Evolutionary conservation across 371 early-diverging fungal genomes (phyloP).

Genomic region (Circinella minor): DNA sequence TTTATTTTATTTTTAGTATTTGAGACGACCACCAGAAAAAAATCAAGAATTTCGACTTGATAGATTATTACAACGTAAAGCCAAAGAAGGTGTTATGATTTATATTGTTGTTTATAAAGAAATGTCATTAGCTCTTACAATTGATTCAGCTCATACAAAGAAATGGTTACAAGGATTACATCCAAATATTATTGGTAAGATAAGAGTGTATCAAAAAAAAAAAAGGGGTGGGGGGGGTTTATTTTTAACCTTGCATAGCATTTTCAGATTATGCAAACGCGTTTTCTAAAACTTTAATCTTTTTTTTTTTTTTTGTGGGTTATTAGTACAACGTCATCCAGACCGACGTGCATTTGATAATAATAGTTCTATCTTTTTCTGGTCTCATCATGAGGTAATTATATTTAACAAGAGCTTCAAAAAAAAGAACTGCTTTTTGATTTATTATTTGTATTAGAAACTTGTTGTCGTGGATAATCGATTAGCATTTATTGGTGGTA

Average conservation of each 20-base stretch:
- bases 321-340: slow-evolving; percentile 81
- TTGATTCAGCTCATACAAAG: slow-evolving; percentile 86
- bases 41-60: slow-evolving; percentile 86
- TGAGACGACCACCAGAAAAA: slow-evolving; percentile 77
- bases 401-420: no score
- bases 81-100: slow-evolving; percentile 87
- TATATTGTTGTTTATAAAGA: slow-evolving; percentile 93
- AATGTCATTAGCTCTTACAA: slow-evolving; percentile 77
- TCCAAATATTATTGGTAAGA: slow-evolving; percentile 74
- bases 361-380: slow-evolving; percentile 65
- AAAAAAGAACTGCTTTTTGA: no score
- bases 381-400: slow-evolving; percentile 76
- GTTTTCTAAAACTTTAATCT: no score
- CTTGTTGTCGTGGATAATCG: slow-evolving; percentile 84
- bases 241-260: not conserved
- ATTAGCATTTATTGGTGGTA: slow-evolving; percentile 89
- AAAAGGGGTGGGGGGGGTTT: not conserved
- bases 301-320: no score
- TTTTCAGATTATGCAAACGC: not conserved
- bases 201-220: not conserved
- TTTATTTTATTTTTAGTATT: slow-evolving; percentile 62
- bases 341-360: slow-evolving; percentile 76
- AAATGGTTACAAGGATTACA: slow-evolving; percentile 77
- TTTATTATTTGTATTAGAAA: slow-evolving; percentile 65
- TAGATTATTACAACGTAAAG: slow-evolving; percentile 79